Conservation (phyloP, 768 basidiomycete genomes). For the Vishniacozyma victoriae region DNA sequence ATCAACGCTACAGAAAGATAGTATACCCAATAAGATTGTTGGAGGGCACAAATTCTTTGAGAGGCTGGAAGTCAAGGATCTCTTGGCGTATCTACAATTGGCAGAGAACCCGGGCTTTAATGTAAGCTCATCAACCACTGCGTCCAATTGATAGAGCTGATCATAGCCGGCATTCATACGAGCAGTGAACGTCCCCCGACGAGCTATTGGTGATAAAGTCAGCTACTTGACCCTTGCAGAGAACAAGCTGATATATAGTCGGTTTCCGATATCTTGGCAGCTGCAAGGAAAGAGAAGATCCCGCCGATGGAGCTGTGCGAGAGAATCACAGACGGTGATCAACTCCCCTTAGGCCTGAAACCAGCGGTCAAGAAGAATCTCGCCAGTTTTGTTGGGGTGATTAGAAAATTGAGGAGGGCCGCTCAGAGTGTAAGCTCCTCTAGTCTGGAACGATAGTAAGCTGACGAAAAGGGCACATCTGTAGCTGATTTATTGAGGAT, state of each 20-base stretch:
- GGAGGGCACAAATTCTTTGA: conserved; percentile 84
- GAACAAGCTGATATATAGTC: too few species aligned
- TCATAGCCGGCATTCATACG: conserved; percentile 60
- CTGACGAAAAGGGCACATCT: conserved; percentile 52
- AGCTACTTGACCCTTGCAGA: not conserved
- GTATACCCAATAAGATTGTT: conserved; percentile 70
- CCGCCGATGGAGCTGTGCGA: conserved; percentile 60
- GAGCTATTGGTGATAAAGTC: conserved; percentile 75
- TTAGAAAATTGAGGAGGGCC: conserved; percentile 54
- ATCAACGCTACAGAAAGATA: conserved; percentile 65
- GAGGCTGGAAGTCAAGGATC: conserved; percentile 72
- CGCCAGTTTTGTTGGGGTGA: conserved; percentile 56
- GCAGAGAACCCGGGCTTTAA: conserved; percentile 58
- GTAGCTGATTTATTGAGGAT: conserved; percentile 62
- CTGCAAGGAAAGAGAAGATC: conserved; percentile 54
- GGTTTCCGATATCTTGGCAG: conserved; percentile 55
- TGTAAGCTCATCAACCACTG: conserved; percentile 13
- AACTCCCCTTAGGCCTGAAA: conserved; percentile 57
- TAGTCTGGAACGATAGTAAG: not conserved
- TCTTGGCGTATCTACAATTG: conserved; percentile 75
- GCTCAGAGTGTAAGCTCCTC: conserved; percentile 54
- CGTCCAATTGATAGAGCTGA: conserved; percentile 8
- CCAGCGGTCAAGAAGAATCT: conserved; percentile 63
- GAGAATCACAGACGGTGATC: conserved; percentile 58
- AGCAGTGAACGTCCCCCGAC: conserved; percentile 65